Percentiles rank a stretch among this genome's conserved stretches.
Evolutionary conservation across 2,329 filamentous ascomycete genomes (phyloP).

Genomic region (Talaromyces sp.): DNA sequence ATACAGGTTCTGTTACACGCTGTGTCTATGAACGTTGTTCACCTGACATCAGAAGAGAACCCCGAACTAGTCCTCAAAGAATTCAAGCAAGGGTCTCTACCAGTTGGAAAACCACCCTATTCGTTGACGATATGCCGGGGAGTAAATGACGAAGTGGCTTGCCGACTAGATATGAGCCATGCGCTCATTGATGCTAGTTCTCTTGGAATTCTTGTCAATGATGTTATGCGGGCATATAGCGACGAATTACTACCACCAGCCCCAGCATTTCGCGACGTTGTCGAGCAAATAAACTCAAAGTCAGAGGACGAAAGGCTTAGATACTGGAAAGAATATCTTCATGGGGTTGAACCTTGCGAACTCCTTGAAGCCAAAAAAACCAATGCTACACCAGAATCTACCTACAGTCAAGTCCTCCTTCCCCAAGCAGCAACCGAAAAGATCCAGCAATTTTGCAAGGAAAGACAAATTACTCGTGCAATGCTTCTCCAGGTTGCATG

Average conservation of each 20-base stretch:
- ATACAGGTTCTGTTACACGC: neutral
- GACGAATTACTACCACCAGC: neutral
- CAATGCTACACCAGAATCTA: neutral
- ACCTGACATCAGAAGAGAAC: neutral
- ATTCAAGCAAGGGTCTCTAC: neutral
- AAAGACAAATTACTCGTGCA: conserved; percentile 15
- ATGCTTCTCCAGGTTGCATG: conserved; percentile 36
- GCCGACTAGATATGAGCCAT: conserved; percentile 40
- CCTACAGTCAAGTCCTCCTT: neutral
- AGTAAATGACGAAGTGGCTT: neutral
- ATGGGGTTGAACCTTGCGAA: neutral
- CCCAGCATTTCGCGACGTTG: neutral
- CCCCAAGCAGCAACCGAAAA: neutral
- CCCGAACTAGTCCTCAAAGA: neutral
- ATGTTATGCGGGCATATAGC: conserved; percentile 1
- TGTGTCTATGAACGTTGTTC: neutral
- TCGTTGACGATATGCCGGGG: neutral
- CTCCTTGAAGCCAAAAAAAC: neutral
- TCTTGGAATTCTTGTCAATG: neutral
- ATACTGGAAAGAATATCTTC: neutral
- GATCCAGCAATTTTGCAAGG: neutral
- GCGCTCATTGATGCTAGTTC: conserved; percentile 7
- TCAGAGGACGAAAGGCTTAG: neutral
- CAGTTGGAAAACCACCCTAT: neutral
- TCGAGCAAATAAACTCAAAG: neutral